phyloP scores from a whole-genome alignment of 768 basidiomycete genomes.

The Sarcomyxa edulis region DNA sequence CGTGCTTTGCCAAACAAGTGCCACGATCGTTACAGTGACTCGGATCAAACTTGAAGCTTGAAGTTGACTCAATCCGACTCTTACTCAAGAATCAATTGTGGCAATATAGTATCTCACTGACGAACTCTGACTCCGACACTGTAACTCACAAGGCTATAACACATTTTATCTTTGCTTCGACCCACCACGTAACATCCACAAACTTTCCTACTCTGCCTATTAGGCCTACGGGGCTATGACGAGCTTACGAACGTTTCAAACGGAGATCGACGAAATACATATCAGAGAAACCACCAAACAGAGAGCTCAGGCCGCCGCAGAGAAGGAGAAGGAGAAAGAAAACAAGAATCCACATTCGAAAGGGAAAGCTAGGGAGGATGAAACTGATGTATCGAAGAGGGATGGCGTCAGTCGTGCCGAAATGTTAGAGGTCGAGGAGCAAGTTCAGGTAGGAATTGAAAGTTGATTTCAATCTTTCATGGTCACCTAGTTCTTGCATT shows the following conservation, averaged over 20 bases:
- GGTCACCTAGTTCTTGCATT: slow-evolving; percentile 7
- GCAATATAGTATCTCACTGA: too few species aligned
- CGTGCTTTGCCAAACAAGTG: too few species aligned
- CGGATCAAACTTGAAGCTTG: too few species aligned
- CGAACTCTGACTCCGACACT: too few species aligned
- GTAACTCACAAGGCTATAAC: too few species aligned
- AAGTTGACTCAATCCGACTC: too few species aligned
- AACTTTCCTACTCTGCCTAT: too few species aligned
- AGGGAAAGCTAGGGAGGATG: slow-evolving; percentile 38
- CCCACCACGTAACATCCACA: too few species aligned
- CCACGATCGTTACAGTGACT: too few species aligned
- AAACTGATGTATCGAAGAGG: slow-evolving; percentile 19
- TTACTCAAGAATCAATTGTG: too few species aligned
- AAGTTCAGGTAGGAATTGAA: slow-evolving; percentile 38
- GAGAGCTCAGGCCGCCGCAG: slow-evolving; percentile 31
- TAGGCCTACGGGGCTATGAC: slow-evolving; percentile 31
- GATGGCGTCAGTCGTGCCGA: slow-evolving; percentile 14
- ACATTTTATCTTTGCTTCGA: too few species aligned
- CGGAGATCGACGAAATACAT: slow-evolving; percentile 74
- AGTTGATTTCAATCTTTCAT: slow-evolving; percentile 5
- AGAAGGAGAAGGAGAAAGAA: slow-evolving; percentile 27
- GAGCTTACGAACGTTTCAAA: slow-evolving; percentile 59
- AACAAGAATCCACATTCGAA: slow-evolving; percentile 20
- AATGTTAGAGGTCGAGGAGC: slow-evolving; percentile 46
- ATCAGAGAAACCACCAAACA: slow-evolving; percentile 63